phyloP scores from a whole-genome alignment of 2,329 filamentous ascomycete genomes.

The Stemphylium lycopersici region DNA sequence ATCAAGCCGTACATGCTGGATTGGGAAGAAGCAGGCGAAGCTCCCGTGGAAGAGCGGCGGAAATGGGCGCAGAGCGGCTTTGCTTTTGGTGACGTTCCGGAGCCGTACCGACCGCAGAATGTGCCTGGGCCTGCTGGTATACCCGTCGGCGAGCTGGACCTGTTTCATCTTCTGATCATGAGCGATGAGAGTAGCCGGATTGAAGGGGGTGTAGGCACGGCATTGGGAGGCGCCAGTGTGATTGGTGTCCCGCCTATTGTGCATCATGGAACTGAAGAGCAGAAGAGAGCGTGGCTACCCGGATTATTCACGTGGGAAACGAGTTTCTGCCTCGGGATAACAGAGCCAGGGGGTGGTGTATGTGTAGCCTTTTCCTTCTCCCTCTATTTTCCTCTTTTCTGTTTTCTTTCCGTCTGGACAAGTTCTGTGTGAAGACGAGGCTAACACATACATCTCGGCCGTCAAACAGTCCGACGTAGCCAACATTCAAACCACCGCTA shows the following conservation, averaged over 20 bases:
- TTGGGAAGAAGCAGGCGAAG: slow-evolving; percentile 63
- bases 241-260: slow-evolving; percentile 70
- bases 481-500: slow-evolving; percentile 67
- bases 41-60: slow-evolving; percentile 54
- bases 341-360: slow-evolving; percentile 63
- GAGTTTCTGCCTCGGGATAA: slow-evolving; percentile 69
- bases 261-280: slow-evolving; percentile 65
- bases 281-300: slow-evolving; percentile 65
- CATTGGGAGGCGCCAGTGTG: slow-evolving; percentile 63
- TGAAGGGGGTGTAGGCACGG: slow-evolving; percentile 64
- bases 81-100: slow-evolving; percentile 53
- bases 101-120: slow-evolving; percentile 51
- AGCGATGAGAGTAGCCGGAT: slow-evolving; percentile 63
- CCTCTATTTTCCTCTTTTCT: neutral
- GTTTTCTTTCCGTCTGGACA: too few relatives aligned
- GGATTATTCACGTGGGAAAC: slow-evolving; percentile 64
- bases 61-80: slow-evolving; percentile 52
- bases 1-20: slow-evolving; percentile 65
- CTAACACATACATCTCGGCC: slow-evolving; percentile 4
- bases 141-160: slow-evolving; percentile 44
- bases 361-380: slow-evolving; percentile 6
- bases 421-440: too few relatives aligned
- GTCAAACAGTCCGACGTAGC: slow-evolving; percentile 64
- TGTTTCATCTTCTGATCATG: slow-evolving; percentile 56
- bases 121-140: slow-evolving; percentile 48